phyloP scores from a whole-genome alignment of 2,329 filamentous ascomycete species.

The Xylaria sp. region DNA sequence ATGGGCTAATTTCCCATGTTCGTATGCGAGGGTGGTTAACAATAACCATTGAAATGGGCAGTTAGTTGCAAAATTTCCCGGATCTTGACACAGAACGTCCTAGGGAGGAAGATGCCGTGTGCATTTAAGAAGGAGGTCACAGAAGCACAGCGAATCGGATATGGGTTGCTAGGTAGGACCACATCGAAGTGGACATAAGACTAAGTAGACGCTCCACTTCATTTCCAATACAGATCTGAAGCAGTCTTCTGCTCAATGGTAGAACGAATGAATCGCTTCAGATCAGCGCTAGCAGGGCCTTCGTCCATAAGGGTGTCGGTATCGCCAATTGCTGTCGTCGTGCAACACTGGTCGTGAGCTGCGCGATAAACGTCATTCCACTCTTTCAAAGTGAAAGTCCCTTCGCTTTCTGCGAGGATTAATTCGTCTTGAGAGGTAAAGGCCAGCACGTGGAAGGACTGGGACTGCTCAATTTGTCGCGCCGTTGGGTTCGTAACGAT shows the following conservation, averaged over 20 bases:
- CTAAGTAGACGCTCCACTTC: too few relatives aligned
- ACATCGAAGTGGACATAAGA: background rate
- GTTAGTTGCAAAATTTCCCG: too few relatives aligned
- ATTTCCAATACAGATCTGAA: constrained; percentile 62
- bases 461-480: constrained; percentile 64
- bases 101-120: background rate
- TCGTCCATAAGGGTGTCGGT: constrained; percentile 54
- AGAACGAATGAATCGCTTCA: constrained; percentile 67
- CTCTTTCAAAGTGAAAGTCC: constrained; percentile 73
- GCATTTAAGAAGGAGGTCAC: background rate
- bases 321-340: constrained; percentile 44
- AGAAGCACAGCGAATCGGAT: background rate
- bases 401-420: constrained; percentile 81
- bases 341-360: constrained; percentile 70
- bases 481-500: constrained; percentile 67
- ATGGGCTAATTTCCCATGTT: background rate
- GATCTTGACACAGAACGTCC: background rate
- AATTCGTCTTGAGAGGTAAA: constrained; percentile 78
- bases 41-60: background rate
- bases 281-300: constrained; percentile 52
- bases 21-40: background rate
- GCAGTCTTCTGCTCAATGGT: constrained; percentile 56
- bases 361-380: constrained; percentile 75
- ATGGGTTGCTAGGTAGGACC: background rate
- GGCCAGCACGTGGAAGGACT: constrained; percentile 80